Conservation (phyloP, 495 filamentous ascomycete genomes). For the Trichoderma erinaceum region DNA sequence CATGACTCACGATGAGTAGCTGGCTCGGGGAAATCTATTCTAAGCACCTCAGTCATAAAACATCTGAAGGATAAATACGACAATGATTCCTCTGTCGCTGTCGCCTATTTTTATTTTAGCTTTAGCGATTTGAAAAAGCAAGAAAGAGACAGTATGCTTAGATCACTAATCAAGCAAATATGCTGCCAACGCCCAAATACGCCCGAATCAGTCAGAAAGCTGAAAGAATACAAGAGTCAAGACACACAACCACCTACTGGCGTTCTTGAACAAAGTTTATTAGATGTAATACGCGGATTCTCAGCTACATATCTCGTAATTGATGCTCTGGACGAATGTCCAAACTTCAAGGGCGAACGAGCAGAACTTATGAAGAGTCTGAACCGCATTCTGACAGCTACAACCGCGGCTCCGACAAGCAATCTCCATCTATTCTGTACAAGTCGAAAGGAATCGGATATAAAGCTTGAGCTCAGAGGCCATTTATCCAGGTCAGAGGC, state of each 20-base stretch:
- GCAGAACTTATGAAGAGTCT: constrained; percentile 15
- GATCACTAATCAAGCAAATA: constrained; percentile 22
- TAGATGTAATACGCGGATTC: constrained; percentile 11
- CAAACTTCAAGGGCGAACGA: constrained; percentile 16
- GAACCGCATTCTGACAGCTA: constrained; percentile 5
- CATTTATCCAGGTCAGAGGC: neutral
- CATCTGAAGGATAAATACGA: constrained; percentile 10
- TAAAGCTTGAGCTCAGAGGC: neutral
- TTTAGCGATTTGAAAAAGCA: constrained; percentile 21
- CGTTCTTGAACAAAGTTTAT: constrained; percentile 4
- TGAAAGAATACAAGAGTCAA: neutral
- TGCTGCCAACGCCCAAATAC: constrained; percentile 10
- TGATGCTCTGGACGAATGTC: constrained; percentile 27
- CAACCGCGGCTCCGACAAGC: neutral
- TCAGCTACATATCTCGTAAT: constrained; percentile 21
- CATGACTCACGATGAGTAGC: constrained; percentile 18
- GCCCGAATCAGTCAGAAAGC: neutral
- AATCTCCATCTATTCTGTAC: constrained; percentile 16
- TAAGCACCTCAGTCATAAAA: constrained; percentile 20
- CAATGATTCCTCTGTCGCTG: neutral
- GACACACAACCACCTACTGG: constrained; percentile 12
- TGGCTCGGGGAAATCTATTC: constrained; percentile 9
- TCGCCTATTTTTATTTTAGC: constrained; percentile 25
- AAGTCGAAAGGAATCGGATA: constrained; percentile 15
- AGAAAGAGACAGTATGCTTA: constrained; percentile 15